Base-by-base conservation (phyloP, 2,329 filamentous ascomycete genomes). In the Nigrospora sphaerica region DNA sequence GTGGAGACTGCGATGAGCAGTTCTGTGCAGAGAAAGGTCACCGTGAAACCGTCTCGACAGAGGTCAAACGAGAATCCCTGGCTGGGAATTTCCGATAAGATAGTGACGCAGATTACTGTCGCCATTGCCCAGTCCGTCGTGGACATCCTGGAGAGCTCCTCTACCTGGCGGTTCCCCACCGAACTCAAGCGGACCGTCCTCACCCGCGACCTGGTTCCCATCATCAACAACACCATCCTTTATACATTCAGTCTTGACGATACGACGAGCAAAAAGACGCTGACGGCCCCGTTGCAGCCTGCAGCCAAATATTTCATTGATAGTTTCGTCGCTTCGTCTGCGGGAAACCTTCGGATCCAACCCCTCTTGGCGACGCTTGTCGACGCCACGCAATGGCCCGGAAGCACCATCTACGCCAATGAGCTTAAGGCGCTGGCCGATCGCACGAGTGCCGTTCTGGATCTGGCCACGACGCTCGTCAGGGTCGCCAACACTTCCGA, bases 81-180 rank as follows among this genome's bases (percentile, higher is more conserved):
- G 67, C 77, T 86, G 34, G 85, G 85, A 6, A 83, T 88, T 32
- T 86, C 90, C 6, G 86, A 95, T 54, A 85, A 89, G 60, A 78
- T 86, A 35, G 78, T 95, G 54, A 78, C 81, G 39, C 81, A 80
- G 41, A 83, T 91, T 16, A 73, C 89, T 35, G 71, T 85, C 39
- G 82, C 84, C 4, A 86, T 92, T 56, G 83, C 85, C 7, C 83
- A 86, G 54, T 83, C 84, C 2, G 75, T 88, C 52, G 77, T 95
- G 19, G 90, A 95, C 58, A 79, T 95, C 7, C 85, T 95, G 54
- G 90, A 95, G 67, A 93, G 86, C 63, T 87, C 86, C 34, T 80
- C 82, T 31, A 89, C 83, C 6, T 98, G 92, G 93, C 85, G 84
- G 54, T 96, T 95, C 61, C 74, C 78, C 7, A 75, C 78, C 2